Conservation (phyloP, 2,329 filamentous ascomycete genomes). For the Colletotrichum sp. region DNA sequence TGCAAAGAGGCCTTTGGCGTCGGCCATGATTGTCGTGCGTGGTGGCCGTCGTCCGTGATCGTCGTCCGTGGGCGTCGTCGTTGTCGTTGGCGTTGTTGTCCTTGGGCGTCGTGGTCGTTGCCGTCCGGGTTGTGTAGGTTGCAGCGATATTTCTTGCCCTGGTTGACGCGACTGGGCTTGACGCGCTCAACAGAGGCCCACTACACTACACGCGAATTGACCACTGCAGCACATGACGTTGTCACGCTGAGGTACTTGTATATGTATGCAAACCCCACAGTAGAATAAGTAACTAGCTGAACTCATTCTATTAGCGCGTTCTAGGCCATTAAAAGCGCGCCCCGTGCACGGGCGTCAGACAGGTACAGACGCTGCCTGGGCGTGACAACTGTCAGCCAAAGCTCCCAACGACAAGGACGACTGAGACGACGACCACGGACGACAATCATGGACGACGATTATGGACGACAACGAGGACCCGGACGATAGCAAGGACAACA, state of each 20-base stretch:
- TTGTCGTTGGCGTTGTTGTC: neutral
- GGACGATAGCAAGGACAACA: neutral
- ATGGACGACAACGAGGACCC: neutral
- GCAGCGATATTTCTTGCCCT: neutral
- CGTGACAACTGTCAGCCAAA: neutral
- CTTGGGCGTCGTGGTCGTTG: neutral
- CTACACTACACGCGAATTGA: neutral
- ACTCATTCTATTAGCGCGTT: neutral
- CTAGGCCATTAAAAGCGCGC: neutral
- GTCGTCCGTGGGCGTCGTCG: neutral
- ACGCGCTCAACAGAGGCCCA: neutral
- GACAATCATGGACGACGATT: too few relatives aligned
- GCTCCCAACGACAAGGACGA: neutral
- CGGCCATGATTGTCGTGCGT: slow-evolving; percentile 23
- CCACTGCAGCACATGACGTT: neutral
- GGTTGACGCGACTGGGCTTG: neutral
- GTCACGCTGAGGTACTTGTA: neutral
- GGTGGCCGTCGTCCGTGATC: neutral
- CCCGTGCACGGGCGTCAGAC: neutral
- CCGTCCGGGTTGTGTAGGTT: neutral
- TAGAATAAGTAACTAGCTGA: neutral
- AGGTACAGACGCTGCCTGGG: neutral
- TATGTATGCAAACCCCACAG: neutral
- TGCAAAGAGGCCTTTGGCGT: slow-evolving; percentile 39
- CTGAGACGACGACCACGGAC: neutral